Evolutionary conservation across 176 grass and related monocot species (phyloP).

Genomic region (Triticum monococcum): DNA sequence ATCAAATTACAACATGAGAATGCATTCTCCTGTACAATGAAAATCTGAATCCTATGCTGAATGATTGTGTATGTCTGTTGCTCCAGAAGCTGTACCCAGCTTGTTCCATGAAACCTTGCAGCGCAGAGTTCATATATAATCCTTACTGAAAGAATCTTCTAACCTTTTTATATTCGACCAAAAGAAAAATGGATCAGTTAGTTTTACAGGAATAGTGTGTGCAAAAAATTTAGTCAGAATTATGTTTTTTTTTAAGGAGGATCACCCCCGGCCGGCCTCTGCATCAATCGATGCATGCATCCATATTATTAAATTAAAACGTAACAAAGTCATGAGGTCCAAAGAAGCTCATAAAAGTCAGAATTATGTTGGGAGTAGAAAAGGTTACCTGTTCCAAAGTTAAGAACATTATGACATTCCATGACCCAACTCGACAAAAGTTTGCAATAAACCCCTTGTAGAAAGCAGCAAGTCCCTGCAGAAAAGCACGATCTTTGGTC

Average conservation of each 20-base stretch:
- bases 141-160: constrained; percentile 42
- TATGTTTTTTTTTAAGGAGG: neutral
- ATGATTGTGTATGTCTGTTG: neutral
- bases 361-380: neutral
- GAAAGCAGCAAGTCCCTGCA: constrained; percentile 76
- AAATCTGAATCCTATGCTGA: constrained; percentile 3
- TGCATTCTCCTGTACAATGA: constrained; percentile 18
- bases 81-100: neutral
- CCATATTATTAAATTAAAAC: no score
- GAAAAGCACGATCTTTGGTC: neutral
- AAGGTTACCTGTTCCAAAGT: constrained; percentile 78
- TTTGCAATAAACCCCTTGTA: constrained; percentile 91
- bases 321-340: no score
- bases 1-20: constrained; percentile 10
- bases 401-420: constrained; percentile 99
- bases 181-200: neutral
- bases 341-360: neutral
- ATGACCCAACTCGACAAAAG: constrained; percentile 78
- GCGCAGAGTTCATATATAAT: neutral
- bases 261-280: no score
- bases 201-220: neutral
- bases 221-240: neutral
- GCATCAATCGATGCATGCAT: no score
- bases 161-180: constrained; percentile 31
- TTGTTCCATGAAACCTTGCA: neutral